Evolutionary conservation across 2,329 filamentous ascomycete species (phyloP), one percentile per base, ranked within the genome.

Genomic region (Chlorencoelia australis): DNA sequence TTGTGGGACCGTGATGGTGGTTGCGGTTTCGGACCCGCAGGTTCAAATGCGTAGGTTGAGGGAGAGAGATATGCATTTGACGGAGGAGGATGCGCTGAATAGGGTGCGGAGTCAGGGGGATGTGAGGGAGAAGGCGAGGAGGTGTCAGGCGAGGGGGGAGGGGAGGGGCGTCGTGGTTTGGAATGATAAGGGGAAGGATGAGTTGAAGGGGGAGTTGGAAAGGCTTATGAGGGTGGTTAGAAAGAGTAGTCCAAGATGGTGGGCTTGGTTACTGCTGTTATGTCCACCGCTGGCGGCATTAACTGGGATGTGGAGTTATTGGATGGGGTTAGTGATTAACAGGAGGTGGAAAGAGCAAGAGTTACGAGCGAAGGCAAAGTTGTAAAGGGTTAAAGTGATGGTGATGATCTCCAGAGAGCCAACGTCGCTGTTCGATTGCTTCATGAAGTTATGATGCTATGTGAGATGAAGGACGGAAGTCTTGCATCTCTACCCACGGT

Each of bases 91-190:
- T 57, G 91, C 89, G 11, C 72, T 80, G 66, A 87, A 93, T 56
- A 67, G 91, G 13, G 86, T 98, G 4, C 65, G 70, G 44, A 93
- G 86, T 55, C 91, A 98, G 68, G 81, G 78, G 30, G 84, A 94
- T 58, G 82, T 95, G 42, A 68, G 76, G 46, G 74, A 82, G 50
- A 96, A 96, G 69, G 88, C 84, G 13, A 69, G 71, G 56, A 67
- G 85, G 36, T 84, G 79, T 42, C 67, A 82, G 60, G 75, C 71
- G 30, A 66, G 86, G 30, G 73, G 67, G 34, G 57, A 61, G 29
- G 75, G 75, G 4, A 71, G 69, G 31, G 89, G 88, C 0, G 71
- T 87, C 3, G 85, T 95, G 21, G 71, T 98, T 16, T 91, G 84
- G 84, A 98, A 98, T 62, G 89, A 96, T 61, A 75, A 74, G 2